These are phyloP conservation scores for Acanthamoeba lenticulata DNA, from an alignment of 208 protist species.

Conservation along the genomic window DNA sequence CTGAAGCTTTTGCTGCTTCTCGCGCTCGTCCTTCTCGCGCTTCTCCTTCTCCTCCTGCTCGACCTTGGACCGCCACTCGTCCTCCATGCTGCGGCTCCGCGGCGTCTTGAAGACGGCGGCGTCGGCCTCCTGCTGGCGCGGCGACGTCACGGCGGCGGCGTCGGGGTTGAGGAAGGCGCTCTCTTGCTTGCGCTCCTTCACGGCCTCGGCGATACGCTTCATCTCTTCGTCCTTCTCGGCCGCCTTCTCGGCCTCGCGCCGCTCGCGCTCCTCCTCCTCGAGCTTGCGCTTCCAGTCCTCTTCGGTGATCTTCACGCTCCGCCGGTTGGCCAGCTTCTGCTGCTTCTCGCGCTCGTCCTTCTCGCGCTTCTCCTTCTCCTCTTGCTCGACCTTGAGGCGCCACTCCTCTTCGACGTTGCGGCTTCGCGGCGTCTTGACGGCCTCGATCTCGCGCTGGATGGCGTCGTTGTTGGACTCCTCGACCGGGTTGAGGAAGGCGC, in stretches of 20 bases:
- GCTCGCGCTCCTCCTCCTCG: conserved; percentile 47
- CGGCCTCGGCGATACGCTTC: background rate
- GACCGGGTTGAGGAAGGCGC: background rate
- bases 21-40: background rate
- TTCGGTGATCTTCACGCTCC: conserved; percentile 8
- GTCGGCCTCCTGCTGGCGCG: too few relatives aligned
- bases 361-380: conserved; percentile 54
- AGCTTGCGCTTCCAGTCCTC: conserved; percentile 40
- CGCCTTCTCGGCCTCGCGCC: background rate
- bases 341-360: conserved; percentile 25
- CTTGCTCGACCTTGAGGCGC: conserved; percentile 21
- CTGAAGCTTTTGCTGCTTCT: background rate
- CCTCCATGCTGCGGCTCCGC: background rate
- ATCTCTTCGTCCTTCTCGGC: background rate
- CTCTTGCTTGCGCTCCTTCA: background rate
- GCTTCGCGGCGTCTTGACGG: background rate
- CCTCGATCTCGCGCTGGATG: conserved; percentile 21
- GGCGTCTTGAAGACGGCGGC: background rate
- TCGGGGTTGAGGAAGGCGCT: too few relatives aligned
- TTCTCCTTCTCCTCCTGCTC: background rate
- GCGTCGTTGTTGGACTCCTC: background rate
- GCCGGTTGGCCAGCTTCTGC: background rate
- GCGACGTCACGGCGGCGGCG: too few relatives aligned
- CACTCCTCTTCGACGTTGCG: conserved; percentile 58
- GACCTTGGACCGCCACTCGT: background rate